These are phyloP conservation scores for Fennellomyces sp. DNA, from an alignment of 371 early-diverging fungal genomes.

Conservation along the genomic window DNA sequence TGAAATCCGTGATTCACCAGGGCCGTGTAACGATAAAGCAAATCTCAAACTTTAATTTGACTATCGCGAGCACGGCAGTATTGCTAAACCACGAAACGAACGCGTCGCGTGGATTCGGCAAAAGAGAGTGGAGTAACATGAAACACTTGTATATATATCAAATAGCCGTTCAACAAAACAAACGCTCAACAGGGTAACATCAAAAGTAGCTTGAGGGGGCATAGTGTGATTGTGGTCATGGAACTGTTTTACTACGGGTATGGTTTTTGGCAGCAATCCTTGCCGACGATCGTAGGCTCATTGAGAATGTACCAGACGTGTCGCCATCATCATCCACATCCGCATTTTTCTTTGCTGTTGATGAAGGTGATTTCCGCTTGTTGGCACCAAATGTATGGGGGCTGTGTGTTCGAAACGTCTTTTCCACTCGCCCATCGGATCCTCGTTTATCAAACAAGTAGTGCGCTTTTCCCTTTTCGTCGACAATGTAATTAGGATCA, in stretches of 20 bases:
- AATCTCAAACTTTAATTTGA: no score
- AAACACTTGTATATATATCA: no score
- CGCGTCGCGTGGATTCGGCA: no score
- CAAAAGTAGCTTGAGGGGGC: background rate
- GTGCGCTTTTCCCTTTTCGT: constrained; percentile 84
- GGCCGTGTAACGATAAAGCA: no score
- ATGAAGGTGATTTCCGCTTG: background rate
- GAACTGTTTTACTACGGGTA: background rate
- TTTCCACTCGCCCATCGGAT: constrained; percentile 72
- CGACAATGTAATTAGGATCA: constrained; percentile 88
- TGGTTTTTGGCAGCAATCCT: background rate
- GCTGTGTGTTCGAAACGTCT: constrained; percentile 74
- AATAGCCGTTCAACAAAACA: no score
- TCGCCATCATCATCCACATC: background rate
- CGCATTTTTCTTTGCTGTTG: background rate
- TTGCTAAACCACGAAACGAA: no score
- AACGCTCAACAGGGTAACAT: no score
- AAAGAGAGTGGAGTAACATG: no score
- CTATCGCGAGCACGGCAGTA: no score
- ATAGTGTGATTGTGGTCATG: background rate
- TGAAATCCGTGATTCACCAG: no score
- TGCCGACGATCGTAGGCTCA: background rate
- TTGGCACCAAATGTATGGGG: constrained; percentile 27
- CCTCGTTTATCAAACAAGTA: constrained; percentile 84
- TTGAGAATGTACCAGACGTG: background rate